Evolutionary conservation across 768 basidiomycete genomes (phyloP), one percentile per base, ranked within the genome.

Genomic region (Pisolithus marmoratus): DNA sequence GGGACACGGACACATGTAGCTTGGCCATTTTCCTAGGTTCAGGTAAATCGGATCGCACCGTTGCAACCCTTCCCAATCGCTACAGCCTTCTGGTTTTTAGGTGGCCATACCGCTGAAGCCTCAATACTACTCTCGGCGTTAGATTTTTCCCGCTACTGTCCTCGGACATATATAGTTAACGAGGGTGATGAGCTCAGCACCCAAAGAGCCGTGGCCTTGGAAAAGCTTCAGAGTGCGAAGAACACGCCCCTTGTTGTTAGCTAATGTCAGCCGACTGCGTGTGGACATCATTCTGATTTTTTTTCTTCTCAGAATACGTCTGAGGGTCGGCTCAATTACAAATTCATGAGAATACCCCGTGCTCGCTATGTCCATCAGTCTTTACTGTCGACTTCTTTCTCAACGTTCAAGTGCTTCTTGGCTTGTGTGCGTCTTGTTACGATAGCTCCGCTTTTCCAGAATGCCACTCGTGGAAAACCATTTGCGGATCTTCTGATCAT

Each of bases 21-120:
- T 70, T 96, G 15, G 93, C 89, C 4, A 81, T 96, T 48, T 96
- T 97, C 62, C 80, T 98, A 12, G 95, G 95, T 52, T 98, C 95
- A 65, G 94, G 94, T 89, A 61, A 62, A 75, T 68, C 49, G 27
- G 46, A 48, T 19, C 42, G 40, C 49, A 42, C 26, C 43, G 43
- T 53, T 53, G 48, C 29, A 24, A 23, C 45, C 11, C 34, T 20
- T 23, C 24, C 51, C 15, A 47, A 24, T 51, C 19, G 52, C 51
- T 41, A 54, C 38, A 51, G 57, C 49, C 56, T 53, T 49, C 49
- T 44, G 36, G 52, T 46, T 27, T 52, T 31, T 63, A 97, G 95
- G 96, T 42, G 96, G 96, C 0, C 96, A 99, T 70, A 96, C 94
- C 15, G 83, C 79, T 55, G 96, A 99, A 74, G 87, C 85, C 40